These are phyloP conservation scores for Sclerotinia trifoliorum DNA, from an alignment of 2,329 filamentous ascomycete species.

Conservation along the genomic window DNA sequence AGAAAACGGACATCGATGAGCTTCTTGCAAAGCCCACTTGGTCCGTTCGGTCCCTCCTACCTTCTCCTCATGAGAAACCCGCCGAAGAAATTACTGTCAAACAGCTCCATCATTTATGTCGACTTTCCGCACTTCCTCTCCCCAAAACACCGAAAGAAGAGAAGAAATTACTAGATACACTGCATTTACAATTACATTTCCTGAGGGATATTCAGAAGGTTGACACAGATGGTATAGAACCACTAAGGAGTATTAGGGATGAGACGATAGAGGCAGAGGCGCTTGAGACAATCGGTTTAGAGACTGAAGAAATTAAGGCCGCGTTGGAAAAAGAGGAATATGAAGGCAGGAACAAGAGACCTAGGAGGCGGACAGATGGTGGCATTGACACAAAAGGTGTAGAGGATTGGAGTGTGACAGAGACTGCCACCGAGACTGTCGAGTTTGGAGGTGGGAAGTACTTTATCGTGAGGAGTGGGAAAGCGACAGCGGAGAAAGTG, in stretches of 20 bases:
- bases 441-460: constrained; percentile 37
- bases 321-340: constrained; percentile 60
- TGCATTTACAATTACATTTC: constrained; percentile 83
- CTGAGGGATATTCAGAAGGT: constrained; percentile 82
- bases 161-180: constrained; percentile 65
- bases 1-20: constrained; percentile 30
- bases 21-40: constrained; percentile 72
- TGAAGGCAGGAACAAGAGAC: constrained; percentile 48
- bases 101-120: constrained; percentile 79
- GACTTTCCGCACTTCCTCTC: constrained; percentile 80
- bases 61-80: constrained; percentile 38
- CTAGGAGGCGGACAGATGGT: constrained; percentile 33
- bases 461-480: constrained; percentile 42
- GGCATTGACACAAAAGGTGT: constrained; percentile 26
- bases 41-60: constrained; percentile 77
- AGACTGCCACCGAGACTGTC: constrained; percentile 37
- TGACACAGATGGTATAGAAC: constrained; percentile 69
- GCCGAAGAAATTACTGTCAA: constrained; percentile 50
- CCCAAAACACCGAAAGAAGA: constrained; percentile 65
- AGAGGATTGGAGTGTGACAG: constrained; percentile 39
- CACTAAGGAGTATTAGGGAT: constrained; percentile 77
- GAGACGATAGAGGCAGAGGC: constrained; percentile 60
- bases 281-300: constrained; percentile 59
- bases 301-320: constrained; percentile 42
- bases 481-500: constrained; percentile 16